Base-by-base conservation (phyloP, 306 rosid species). In the Cucurbita moschata region DNA sequence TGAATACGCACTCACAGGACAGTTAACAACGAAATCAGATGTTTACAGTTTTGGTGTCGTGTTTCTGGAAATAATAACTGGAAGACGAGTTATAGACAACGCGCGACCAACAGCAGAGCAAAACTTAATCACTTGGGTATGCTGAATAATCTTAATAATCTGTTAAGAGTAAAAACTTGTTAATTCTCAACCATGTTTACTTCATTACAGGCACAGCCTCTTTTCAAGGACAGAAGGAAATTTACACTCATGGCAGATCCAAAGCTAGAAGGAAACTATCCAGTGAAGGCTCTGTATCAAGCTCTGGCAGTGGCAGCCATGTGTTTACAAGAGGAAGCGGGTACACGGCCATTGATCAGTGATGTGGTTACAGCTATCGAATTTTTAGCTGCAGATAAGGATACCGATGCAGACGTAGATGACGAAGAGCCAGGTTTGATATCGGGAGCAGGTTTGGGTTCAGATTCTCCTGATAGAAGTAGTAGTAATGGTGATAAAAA, bases 291-390 rank as follows among this genome's bases (percentile, higher is more conserved):
- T 54, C 83, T 93, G 18, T 83, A 81, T 81, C 98, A 90, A 86
- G 98, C 98, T 77, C 81, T 93, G 39, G 97, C 97, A 76, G 88
- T 93, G 44, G 98, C 98, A 71, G 94, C 90, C 46, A 93, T 93
- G 97, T 93, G 98, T 73, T 88, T 90, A 16, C 93, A 86, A 57
- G 96, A 90, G 51, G 94, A 93, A 80, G 92, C 90, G 43, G 56
- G 64, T 39, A 85, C 88, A 0, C 69, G 98, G 39, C 98, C 97
- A 63, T 55, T 90, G 74, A 93, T 93, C 50, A 83, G 97, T 47
- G 97, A 93, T 1, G 97, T 88, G 42, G 98, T 90, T 15, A 88
- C 94, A 8, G 97, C 98, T 37, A 81, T 90, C 26, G 85, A 79
- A 8, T 87, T 79, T 69, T 81, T 93, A 74, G 71, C 85, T 0